These are phyloP conservation scores for Elsinoe necatrix DNA, from an alignment of 2,329 filamentous ascomycete genomes.

Conservation along the genomic window DNA sequence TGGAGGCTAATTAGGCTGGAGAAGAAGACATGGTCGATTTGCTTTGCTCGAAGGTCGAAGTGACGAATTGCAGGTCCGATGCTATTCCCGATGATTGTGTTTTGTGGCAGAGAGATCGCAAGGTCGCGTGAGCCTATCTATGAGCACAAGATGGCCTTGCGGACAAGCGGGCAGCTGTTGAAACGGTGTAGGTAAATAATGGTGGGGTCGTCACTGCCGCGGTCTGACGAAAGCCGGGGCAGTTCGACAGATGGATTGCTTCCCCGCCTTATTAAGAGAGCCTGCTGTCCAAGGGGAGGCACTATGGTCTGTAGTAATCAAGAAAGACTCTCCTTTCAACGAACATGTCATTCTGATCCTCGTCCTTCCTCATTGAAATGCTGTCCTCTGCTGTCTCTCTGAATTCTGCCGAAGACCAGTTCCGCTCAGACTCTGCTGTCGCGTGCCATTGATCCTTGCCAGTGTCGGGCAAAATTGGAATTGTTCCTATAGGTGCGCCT, in stretches of 20 bases:
- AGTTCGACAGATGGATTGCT: constrained; percentile 7
- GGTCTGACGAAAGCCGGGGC: constrained; percentile 17
- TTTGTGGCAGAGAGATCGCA: neutral
- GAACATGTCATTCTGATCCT: constrained; percentile 12
- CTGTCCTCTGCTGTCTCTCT: neutral
- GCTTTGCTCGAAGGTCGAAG: neutral
- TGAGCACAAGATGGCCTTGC: constrained; percentile 11
- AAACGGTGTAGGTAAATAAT: constrained; percentile 16
- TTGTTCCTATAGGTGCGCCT: neutral
- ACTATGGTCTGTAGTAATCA: constrained; percentile 15
- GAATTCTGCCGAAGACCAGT: constrained; percentile 1
- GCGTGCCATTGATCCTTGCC: neutral
- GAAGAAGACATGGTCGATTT: constrained; percentile 1
- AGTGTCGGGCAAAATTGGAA: constrained; percentile 12
- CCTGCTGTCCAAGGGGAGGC: neutral
- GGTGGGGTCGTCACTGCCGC: constrained; percentile 17
- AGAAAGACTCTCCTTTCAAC: neutral
- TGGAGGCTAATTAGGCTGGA: neutral
- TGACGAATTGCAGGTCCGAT: neutral
- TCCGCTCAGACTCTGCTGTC: neutral
- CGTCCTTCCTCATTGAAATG: neutral
- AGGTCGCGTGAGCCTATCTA: neutral
- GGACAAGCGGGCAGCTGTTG: constrained; percentile 16
- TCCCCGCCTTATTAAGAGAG: neutral
- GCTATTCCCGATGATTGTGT: neutral